These are phyloP conservation scores for Azolla pinnata DNA, from an alignment of 75 land plant genomes.

Conservation along the genomic window DNA sequence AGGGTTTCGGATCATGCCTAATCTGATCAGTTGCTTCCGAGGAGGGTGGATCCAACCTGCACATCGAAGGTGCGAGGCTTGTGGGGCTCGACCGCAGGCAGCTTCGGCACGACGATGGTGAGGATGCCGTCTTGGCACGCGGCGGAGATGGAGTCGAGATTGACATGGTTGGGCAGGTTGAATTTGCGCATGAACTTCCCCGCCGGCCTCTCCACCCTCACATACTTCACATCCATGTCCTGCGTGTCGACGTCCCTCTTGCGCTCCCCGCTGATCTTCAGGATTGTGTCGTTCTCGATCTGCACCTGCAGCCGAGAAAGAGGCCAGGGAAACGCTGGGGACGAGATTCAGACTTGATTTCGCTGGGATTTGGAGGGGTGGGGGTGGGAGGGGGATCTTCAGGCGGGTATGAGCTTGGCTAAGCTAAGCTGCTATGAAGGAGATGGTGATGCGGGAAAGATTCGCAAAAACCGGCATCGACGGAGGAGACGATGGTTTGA, in stretches of 20 bases:
- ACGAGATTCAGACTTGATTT: too few relatives aligned
- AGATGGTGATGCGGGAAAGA: too few relatives aligned
- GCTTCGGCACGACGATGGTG: slow-evolving; percentile 39
- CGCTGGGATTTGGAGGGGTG: too few relatives aligned
- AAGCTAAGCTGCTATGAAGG: too few relatives aligned
- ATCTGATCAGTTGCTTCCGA: background rate
- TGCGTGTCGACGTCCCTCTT: slow-evolving; percentile 41
- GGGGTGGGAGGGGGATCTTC: too few relatives aligned
- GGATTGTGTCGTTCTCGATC: slow-evolving; percentile 52
- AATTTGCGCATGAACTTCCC: slow-evolving; percentile 46
- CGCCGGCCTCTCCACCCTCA: slow-evolving; percentile 36
- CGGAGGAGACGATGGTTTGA: too few relatives aligned
- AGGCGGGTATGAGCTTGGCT: too few relatives aligned
- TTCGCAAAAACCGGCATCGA: too few relatives aligned
- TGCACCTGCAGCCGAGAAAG: slow-evolving; percentile 31
- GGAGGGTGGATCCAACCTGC: slow-evolving; percentile 1
- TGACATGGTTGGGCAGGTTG: slow-evolving; percentile 32
- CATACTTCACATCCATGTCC: slow-evolving; percentile 28
- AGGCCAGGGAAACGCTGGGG: background rate
- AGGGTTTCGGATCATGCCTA: too few relatives aligned
- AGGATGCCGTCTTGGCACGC: slow-evolving; percentile 40
- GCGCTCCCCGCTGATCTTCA: slow-evolving; percentile 50
- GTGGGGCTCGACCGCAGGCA: slow-evolving; percentile 41
- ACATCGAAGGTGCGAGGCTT: slow-evolving; percentile 33
- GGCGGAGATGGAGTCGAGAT: slow-evolving; percentile 34